These are phyloP conservation scores for Talaromyces stipitatus DNA, from an alignment of 495 filamentous ascomycete genomes.

Conservation along the genomic window DNA sequence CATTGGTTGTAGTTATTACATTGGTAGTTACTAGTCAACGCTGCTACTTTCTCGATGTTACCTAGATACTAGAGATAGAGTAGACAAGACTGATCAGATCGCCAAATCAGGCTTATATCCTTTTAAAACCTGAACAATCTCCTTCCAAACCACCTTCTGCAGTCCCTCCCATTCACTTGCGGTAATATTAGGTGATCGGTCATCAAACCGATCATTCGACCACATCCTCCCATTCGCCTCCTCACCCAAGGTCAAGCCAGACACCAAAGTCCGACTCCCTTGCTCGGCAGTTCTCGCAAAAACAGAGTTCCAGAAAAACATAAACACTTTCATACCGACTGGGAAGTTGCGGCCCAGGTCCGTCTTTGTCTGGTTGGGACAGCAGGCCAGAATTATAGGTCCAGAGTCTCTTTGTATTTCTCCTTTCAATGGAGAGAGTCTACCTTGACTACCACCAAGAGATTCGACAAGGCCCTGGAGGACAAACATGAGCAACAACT, in stretches of 20 bases:
- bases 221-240: conserved; percentile 9
- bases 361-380: neutral
- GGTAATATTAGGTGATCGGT: neutral
- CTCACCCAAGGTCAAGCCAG: conserved; percentile 17
- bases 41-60: too few species aligned
- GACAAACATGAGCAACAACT: conserved; percentile 2
- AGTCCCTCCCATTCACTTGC: neutral
- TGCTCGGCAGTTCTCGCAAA: conserved; percentile 28
- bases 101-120: neutral
- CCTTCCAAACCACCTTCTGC: neutral
- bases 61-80: too few species aligned
- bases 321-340: neutral
- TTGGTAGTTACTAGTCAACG: too few species aligned
- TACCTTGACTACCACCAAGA: neutral
- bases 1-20: neutral
- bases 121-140: neutral
- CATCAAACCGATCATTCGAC: conserved; percentile 1
- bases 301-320: conserved; percentile 1
- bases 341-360: neutral
- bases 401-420: too few species aligned
- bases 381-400: neutral
- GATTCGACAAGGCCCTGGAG: neutral
- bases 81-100: neutral
- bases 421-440: neutral
- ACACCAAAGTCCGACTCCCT: conserved; percentile 26